Percentiles rank a stretch among this genome's conserved stretches.
These are phyloP conservation scores for Kwoniella sp. DNA, from an alignment of 768 basidiomycete species.

Conservation along the genomic window DNA sequence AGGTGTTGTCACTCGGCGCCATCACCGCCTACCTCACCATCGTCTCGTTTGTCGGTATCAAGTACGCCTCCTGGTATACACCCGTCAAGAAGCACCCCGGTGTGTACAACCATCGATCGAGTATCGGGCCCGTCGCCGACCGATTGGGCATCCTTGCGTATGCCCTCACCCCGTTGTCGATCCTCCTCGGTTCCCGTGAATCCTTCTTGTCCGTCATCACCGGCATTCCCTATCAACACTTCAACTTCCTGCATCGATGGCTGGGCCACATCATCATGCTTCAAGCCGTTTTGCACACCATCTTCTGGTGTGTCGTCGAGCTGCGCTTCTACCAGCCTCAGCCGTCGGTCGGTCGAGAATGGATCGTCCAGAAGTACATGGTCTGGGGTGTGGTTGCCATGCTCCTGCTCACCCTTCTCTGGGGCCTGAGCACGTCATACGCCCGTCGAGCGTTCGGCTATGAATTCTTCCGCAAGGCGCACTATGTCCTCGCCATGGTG, in stretches of 20 bases:
- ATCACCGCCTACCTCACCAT: slow-evolving; percentile 22
- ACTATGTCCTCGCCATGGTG: slow-evolving; percentile 31
- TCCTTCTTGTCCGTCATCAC: slow-evolving; percentile 29
- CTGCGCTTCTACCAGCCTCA: slow-evolving; percentile 32
- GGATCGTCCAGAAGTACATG: slow-evolving; percentile 27
- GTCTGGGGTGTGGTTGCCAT: slow-evolving; percentile 32
- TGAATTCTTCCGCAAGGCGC: slow-evolving; percentile 35
- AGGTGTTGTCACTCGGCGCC: slow-evolving; percentile 13
- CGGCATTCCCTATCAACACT: slow-evolving; percentile 35
- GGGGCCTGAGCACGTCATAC: slow-evolving; percentile 15
- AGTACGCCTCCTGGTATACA: slow-evolving; percentile 26
- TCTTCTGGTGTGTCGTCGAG: slow-evolving; percentile 33
- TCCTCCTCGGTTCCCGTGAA: slow-evolving; percentile 28
- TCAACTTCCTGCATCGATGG: slow-evolving; percentile 37
- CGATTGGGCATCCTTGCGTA: slow-evolving; percentile 32
- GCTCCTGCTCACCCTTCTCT: slow-evolving; percentile 22
- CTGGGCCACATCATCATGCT: slow-evolving; percentile 32
- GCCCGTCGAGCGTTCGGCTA: slow-evolving; percentile 28
- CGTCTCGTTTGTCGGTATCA: slow-evolving; percentile 30
- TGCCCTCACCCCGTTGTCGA: slow-evolving; percentile 29
- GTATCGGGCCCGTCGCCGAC: slow-evolving; percentile 25
- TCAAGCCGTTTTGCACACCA: slow-evolving; percentile 26
- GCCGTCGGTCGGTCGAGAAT: slow-evolving; percentile 13
- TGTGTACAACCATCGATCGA: slow-evolving; percentile 27
- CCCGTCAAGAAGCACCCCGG: slow-evolving; percentile 25